Evolutionary conservation across 257 asterid genomes (phyloP).

Genomic region (Solanum sitiens): DNA sequence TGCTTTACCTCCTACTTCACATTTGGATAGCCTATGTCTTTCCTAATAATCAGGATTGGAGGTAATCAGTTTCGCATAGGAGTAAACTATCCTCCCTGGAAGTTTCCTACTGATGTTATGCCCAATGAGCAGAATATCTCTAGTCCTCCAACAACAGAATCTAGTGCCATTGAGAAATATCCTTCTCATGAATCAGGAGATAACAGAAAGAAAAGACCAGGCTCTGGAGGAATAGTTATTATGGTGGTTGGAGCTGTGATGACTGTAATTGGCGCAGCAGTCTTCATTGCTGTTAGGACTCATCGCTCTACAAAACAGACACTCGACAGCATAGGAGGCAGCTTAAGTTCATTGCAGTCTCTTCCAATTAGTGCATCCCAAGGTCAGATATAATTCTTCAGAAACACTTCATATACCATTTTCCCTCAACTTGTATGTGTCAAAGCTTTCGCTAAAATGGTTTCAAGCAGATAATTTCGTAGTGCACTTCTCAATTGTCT

Average conservation of each 20-base stretch:
- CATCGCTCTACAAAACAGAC: conserved; percentile 10
- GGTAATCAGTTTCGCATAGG: conserved; percentile 59
- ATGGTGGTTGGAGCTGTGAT: conserved; percentile 41
- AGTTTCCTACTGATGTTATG: conserved; percentile 39
- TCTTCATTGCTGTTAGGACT: conserved; percentile 15
- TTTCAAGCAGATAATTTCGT: not conserved
- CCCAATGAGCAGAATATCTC: conserved; percentile 43
- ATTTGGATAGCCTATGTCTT: not conserved
- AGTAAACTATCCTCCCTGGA: conserved; percentile 70
- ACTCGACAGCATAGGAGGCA: conserved; percentile 14
- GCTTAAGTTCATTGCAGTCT: conserved; percentile 32
- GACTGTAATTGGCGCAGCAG: conserved; percentile 38
- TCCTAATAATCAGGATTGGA: conserved; percentile 43
- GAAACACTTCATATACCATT: not conserved
- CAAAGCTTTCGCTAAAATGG: not conserved
- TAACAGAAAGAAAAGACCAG: conserved; percentile 27
- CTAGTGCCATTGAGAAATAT: conserved; percentile 50
- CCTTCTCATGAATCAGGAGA: conserved; percentile 21
- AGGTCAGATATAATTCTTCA: conserved; percentile 23
- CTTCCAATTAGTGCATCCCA: conserved; percentile 27
- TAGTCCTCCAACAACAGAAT: conserved; percentile 52
- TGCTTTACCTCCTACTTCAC: not conserved
- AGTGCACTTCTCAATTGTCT: not conserved
- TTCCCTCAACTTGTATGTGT: not conserved
- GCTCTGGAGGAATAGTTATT: conserved; percentile 23